A percentile compares a stretch with the other conserved stretches of the same genome.
phyloP scores from a whole-genome alignment of 331 rosid genomes.

The Malus hybrid region DNA sequence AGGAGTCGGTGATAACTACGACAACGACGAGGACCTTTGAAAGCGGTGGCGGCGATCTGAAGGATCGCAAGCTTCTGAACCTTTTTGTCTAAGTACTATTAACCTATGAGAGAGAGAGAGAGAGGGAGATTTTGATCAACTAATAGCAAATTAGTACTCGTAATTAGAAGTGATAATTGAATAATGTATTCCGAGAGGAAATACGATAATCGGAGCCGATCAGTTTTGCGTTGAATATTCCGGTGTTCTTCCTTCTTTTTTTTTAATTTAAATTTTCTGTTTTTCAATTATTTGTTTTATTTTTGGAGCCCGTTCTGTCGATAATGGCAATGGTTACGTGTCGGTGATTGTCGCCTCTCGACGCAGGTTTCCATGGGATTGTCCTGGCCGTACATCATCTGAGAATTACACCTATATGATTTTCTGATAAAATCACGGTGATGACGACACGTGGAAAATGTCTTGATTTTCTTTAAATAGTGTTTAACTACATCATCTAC shows the following conservation, averaged over 20 bases:
- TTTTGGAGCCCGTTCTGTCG: not conserved
- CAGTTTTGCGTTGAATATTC: not conserved
- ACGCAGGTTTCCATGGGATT: slow-evolving; percentile 13
- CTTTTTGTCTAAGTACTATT: slow-evolving; percentile 31
- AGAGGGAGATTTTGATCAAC: not conserved
- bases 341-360: not conserved
- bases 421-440: not conserved
- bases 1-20: slow-evolving; percentile 27
- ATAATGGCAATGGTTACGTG: slow-evolving; percentile 12
- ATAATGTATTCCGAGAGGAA: not conserved
- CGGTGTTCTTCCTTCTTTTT: not conserved
- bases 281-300: not conserved
- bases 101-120: not conserved
- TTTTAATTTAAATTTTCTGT: not conserved
- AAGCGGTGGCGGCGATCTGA: slow-evolving; percentile 11
- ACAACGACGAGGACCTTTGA: slow-evolving; percentile 13
- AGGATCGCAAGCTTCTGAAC: slow-evolving; percentile 35
- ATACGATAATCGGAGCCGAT: slow-evolving; percentile 1
- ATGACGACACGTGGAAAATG: not conserved
- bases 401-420: no score
- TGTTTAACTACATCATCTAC: no score
- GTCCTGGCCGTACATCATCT: slow-evolving; percentile 23
- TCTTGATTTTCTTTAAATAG: not conserved
- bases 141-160: no score
- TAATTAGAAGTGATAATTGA: not conserved